A percentile compares a stretch with the other conserved stretches of the same genome.
These are phyloP conservation scores for Austroboletus sp. DNA, from an alignment of 1,284 basidiomycete genomes.

Conservation along the genomic window DNA sequence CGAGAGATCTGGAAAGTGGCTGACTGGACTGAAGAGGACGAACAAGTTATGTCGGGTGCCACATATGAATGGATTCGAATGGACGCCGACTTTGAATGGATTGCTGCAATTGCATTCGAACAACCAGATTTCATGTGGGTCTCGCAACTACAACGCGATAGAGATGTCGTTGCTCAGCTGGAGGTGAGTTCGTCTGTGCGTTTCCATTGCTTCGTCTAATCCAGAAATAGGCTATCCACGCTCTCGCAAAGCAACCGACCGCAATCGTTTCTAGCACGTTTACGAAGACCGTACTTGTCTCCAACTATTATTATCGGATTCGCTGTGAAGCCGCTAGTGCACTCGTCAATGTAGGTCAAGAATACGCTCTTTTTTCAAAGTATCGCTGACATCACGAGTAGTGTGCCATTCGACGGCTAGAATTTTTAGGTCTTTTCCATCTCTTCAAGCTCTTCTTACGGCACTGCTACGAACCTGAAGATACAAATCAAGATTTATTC, in stretches of 20 bases:
- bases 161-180: conserved; percentile 96
- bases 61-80: conserved; percentile 99
- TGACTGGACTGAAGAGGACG: conserved; percentile 97
- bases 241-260: conserved; percentile 75
- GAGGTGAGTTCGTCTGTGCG: conserved; percentile 55
- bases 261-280: conserved; percentile 88
- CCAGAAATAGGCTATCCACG: conserved; percentile 66
- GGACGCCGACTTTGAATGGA: conserved; percentile 99
- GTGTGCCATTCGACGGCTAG: conserved; percentile 76
- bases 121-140: conserved; percentile 99
- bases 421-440: conserved; percentile 90
- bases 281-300: conserved; percentile 88
- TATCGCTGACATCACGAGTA: conserved; percentile 29
- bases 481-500: conserved; percentile 73
- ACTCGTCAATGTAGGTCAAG: conserved; percentile 68
- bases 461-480: conserved; percentile 84
- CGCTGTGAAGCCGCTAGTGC: conserved; percentile 90
- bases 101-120: conserved; percentile 84
- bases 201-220: conserved; percentile 3
- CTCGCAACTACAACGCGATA: conserved; percentile 89
- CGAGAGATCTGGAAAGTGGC: conserved; percentile 92
- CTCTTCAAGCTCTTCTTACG: conserved; percentile 93
- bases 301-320: conserved; percentile 96
- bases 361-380: conserved; percentile 5
- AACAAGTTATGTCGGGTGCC: conserved; percentile 85